Base-by-base conservation (phyloP, 208 protist genomes). In the Balamuthia mandrillaris region DNA sequence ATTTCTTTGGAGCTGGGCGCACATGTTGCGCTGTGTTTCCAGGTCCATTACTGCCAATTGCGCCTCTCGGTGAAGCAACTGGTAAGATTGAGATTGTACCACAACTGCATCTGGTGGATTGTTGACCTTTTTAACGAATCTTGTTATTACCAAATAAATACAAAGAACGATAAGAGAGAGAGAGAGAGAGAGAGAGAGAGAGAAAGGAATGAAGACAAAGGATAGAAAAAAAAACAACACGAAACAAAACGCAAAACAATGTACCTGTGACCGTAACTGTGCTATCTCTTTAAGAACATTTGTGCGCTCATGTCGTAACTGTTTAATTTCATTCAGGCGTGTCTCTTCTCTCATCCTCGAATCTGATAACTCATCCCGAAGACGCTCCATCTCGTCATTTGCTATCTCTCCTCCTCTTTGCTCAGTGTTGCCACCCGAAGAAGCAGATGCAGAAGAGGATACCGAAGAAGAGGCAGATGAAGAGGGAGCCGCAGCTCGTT, bases 1-100 rank as follows among this genome's bases (percentile, higher is more conserved):
- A 16, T 24, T 81, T 10, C 74, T 39, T 51, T 81, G 74, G 29
- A 81, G 45, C 49, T 81, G 74, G 7, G 74, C 4, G 49, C 45
- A 81, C n/a, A 81, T 12, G 42, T 41, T 41, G n/a, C 74, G 35
- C 21, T 65, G 52, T 14, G 74, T 51, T 27, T 81, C 74, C 21
- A 35, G 42, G 29, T 81, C 74, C 74, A 63, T 63, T 33, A 81
- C 52, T 21, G 74, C 74, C 74, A 81, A 63, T 18, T 81, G 74
- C 6, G 61, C 49, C 27, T 81, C 49, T 4, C 33, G 14, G 49
- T 56, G 33, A 12, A 81, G 52, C 37, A 45, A 33, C 74, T 41
- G 4, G 52, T 44, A 81, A 2, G 52, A 29, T 21, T 44, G 74
- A 24, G 74, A 81, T 41, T 29, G 12, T 21, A 44, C 49, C 9